phyloP scores from a whole-genome alignment of 768 basidiomycete species.

The Rhizopogon rudus region DNA sequence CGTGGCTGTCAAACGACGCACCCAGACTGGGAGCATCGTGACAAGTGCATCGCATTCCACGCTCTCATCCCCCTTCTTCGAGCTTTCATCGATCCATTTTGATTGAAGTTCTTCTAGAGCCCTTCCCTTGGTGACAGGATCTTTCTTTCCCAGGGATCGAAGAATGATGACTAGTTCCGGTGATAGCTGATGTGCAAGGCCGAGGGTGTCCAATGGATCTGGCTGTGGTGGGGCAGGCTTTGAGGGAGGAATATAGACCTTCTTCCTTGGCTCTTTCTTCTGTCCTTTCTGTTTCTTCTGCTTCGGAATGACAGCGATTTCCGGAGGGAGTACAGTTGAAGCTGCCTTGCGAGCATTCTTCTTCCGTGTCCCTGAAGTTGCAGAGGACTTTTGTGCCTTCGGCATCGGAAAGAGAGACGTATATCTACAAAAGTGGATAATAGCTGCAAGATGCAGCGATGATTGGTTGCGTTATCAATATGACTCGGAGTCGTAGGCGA shows the following conservation, averaged over 20 bases:
- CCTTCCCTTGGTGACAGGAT: conserved; percentile 74
- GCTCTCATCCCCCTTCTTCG: conserved; percentile 39
- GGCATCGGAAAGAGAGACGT: conserved; percentile 24
- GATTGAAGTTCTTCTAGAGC: conserved; percentile 81
- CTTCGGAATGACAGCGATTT: conserved; percentile 35
- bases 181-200: conserved; percentile 67
- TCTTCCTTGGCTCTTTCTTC: conserved; percentile 70
- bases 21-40: conserved; percentile 87
- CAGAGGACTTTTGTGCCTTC: conserved; percentile 66
- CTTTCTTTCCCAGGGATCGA: conserved; percentile 83
- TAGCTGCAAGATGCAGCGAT: neutral
- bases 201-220: conserved; percentile 85
- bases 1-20: conserved; percentile 35
- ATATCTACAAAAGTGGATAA: neutral
- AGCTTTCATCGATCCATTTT: conserved; percentile 58
- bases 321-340: conserved; percentile 30
- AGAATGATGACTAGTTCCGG: conserved; percentile 82
- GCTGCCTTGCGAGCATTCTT: conserved; percentile 82
- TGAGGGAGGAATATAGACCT: conserved; percentile 82
- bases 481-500: neutral
- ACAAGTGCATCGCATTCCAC: conserved; percentile 30
- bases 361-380: conserved; percentile 82
- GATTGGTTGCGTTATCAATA: neutral
- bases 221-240: conserved; percentile 70
- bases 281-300: conserved; percentile 46